Evolutionary conservation across 176 grass and related monocot species (phyloP).

Genomic region (Raddia distichophylla): DNA sequence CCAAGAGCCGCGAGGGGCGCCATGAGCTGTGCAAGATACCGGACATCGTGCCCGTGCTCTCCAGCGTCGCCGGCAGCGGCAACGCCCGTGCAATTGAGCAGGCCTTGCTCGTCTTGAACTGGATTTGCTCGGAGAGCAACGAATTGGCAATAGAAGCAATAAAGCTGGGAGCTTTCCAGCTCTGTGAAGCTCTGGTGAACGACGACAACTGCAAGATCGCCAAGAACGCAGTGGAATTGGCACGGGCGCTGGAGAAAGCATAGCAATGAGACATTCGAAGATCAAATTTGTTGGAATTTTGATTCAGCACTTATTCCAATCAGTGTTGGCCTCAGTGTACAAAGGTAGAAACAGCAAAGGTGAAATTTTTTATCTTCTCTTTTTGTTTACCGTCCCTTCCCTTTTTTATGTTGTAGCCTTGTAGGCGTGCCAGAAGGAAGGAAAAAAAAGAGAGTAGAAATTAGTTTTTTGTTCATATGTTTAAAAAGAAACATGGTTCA

Average conservation of each 20-base stretch:
- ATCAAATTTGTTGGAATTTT: constrained; percentile 56
- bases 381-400: constrained; percentile 28
- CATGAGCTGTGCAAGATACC: constrained; percentile 65
- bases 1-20: constrained; percentile 73
- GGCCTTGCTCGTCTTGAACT: constrained; percentile 69
- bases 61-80: constrained; percentile 43
- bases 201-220: constrained; percentile 79
- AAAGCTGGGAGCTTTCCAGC: constrained; percentile 69
- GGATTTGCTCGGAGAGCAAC: constrained; percentile 67
- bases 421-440: constrained; percentile 43
- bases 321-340: constrained; percentile 49
- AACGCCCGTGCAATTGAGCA: constrained; percentile 75
- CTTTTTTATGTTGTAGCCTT: constrained; percentile 46
- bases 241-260: constrained; percentile 64
- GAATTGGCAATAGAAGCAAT: constrained; percentile 59
- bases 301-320: constrained; percentile 42
- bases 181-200: constrained; percentile 59
- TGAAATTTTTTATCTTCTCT: constrained; percentile 47
- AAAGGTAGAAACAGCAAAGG: constrained; percentile 63
- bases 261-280: constrained; percentile 32
- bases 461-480: constrained; percentile 59
- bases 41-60: constrained; percentile 57
- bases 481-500: constrained; percentile 51
- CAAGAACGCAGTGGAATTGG: constrained; percentile 75
- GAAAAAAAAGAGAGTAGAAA: constrained; percentile 43